Conservation (phyloP, 305 asterid species). For the Solanum hybrid region DNA sequence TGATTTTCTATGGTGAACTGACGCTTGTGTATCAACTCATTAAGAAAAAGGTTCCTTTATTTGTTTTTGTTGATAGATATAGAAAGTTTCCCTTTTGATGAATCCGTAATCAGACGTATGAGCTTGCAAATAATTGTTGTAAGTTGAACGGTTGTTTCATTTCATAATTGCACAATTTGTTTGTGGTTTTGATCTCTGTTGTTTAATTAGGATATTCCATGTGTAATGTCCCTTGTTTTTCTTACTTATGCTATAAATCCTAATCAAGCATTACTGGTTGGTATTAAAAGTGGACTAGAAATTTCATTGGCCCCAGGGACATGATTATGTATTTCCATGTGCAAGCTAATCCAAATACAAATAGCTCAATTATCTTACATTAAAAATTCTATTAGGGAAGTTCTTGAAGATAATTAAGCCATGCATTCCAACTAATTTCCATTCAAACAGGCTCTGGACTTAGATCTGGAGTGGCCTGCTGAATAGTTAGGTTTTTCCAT, state of each 20-base stretch:
- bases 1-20: not conserved
- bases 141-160: not conserved
- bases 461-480: not conserved
- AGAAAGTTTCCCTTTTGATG: not conserved
- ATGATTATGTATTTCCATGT: not conserved
- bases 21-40: not conserved
- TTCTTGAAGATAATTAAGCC: not conserved
- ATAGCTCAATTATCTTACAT: not conserved
- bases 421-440: not conserved
- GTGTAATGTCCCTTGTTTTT: not conserved
- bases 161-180: not conserved
- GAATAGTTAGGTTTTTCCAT: not conserved
- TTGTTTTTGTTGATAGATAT: not conserved
- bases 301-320: not conserved
- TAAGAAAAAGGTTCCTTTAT: not conserved
- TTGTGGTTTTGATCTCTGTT: not conserved
- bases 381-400: not conserved
- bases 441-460: not conserved
- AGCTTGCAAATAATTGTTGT: not conserved
- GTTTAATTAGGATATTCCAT: not conserved
- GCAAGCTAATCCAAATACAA: not conserved
- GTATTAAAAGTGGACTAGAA: not conserved
- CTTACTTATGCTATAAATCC: not conserved
- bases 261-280: not conserved
- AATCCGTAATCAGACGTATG: not conserved